phyloP scores from a whole-genome alignment of 1,284 basidiomycete genomes.

The Ustilago cynodontis region DNA sequence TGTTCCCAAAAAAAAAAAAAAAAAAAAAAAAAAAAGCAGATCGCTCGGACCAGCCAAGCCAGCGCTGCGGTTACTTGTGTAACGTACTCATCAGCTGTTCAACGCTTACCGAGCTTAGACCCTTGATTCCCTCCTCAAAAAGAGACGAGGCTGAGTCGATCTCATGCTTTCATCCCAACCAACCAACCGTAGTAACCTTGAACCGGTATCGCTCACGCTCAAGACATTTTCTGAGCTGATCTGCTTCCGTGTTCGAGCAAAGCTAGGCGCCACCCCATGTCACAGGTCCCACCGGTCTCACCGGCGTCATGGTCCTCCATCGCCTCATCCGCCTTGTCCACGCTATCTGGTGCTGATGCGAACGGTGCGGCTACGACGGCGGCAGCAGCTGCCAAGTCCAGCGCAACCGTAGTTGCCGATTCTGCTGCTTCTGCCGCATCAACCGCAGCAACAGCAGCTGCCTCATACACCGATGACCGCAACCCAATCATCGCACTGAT shows the following conservation, averaged over 20 bases:
- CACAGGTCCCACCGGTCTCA: conserved; percentile 35
- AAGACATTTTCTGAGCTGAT: not conserved
- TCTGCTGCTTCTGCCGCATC: not conserved
- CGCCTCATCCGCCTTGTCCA: conserved; percentile 17
- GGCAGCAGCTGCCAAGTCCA: conserved; percentile 2
- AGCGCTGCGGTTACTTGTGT: not conserved
- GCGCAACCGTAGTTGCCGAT: not conserved
- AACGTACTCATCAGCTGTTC: conserved; percentile 5
- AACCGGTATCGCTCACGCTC: not conserved
- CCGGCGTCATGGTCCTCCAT: conserved; percentile 32
- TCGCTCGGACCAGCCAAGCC: conserved; percentile 12
- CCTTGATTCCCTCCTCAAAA: not conserved
- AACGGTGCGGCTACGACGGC: conserved; percentile 6
- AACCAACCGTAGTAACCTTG: too few relatives aligned
- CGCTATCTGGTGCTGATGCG: conserved; percentile 15
- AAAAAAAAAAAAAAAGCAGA: not conserved
- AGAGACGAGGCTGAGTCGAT: not conserved
- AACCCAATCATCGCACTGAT: conserved; percentile 53
- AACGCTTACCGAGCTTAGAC: conserved; percentile 6
- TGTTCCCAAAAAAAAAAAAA: not conserved
- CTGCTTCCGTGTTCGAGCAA: not conserved
- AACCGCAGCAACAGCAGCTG: conserved; percentile 16
- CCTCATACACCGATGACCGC: conserved; percentile 36
- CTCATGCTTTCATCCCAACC: not conserved
- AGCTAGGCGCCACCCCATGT: conserved; percentile 30